Base-by-base conservation (phyloP, 139 green algal species). In the Deuterostichococcus epilithicus region DNA sequence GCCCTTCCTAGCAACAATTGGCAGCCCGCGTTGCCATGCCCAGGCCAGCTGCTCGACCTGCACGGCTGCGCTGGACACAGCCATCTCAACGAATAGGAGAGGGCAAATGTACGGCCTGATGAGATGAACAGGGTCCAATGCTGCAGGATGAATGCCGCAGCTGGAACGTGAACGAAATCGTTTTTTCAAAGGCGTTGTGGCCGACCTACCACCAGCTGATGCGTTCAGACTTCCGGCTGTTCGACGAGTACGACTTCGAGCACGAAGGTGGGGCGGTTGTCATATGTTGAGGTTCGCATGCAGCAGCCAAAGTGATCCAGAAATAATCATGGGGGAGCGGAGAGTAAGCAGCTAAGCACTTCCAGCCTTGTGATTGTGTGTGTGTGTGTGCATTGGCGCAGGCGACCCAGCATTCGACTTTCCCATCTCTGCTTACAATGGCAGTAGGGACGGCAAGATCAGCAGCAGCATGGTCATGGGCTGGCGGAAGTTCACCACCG, bases 111-210 rank as follows among this genome's bases (percentile, higher is more conserved):
- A n/a, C n/a, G n/a, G n/a, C n/a, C 34, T 73, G 68, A 30, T 33
- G 20, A 44, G 42, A 33, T 15, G 36, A n/a, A n/a, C n/a, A n/a
- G n/a, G n/a, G n/a, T n/a, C n/a, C n/a, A 3, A 20, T 42, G 35
- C 3, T 82, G 81, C 84, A 93, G 90, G 91, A 94, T 0, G 93
- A 97, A 79, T 91, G 89, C 74, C 80, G 84, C 8, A 77, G 68
- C 1, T 97, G 93, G 93, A 89, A 95, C 72, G 86, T 97, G 8
- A 91, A 90, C 67, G 86, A 93, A 28, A 26, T 91, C 0, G 82
- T 97, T 0, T 97, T 97, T 76, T 82, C 78, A 0, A 2, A 44
- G 0, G 85, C 80, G 37, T 82, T 97, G 83, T 96, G 92, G 92
- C 63, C 82, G 30, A 86, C 78, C 4, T 86, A 86, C 42, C 44